Base-by-base conservation (phyloP, 2,329 filamentous ascomycete genomes). In the Colletotrichum tropicicola region DNA sequence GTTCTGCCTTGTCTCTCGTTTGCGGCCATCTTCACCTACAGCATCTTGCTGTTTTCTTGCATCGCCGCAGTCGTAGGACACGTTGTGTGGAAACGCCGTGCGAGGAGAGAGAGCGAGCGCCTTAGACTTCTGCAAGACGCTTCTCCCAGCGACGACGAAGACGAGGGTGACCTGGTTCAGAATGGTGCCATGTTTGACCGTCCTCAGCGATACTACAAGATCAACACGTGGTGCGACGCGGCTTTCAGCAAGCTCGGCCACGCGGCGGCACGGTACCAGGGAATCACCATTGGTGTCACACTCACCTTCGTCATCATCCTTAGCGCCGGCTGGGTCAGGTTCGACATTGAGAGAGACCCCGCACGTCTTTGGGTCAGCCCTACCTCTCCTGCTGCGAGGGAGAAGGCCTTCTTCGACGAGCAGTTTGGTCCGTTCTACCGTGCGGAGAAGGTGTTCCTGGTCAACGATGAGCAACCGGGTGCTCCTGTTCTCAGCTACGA, bases 321-420 rank as follows among this genome's bases (percentile, higher is more conserved):
- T 67, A 98, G 94, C 73, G 79, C 95, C 35, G 96, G 96, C 1
- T 97, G 93, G 93, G 81, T 96, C 63, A 88, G 88, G 45, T 99
- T 99, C 73, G 86, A 92, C n/a, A 85, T 99, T 35, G 96, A 98
- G 77, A 92, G 85, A 21, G 92, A 98, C 67, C 96, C 96, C 6
- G 96, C 97, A 10, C 89, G 92, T 49, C 82, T 99, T 8, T 99
- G 96, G 96, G 96, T 99, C n/a, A 94, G 95, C 71, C 96, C 96
- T 7, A 91, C 92, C 8, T 98, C 96, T 4, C 88, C 90, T 51
- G 95, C 97, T 19, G 96, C 96, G 0, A 87, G 93, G 74, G 95
- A 99, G 75, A 99, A 99, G 80, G 86, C 87, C 1, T 99, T 97
- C 75, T 99, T 98, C 69, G 97, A 99, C 74, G 77, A 87, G 35